These are phyloP conservation scores for Patellifolia procumbens DNA, from an alignment of 179 eudicot species.

Conservation along the genomic window DNA sequence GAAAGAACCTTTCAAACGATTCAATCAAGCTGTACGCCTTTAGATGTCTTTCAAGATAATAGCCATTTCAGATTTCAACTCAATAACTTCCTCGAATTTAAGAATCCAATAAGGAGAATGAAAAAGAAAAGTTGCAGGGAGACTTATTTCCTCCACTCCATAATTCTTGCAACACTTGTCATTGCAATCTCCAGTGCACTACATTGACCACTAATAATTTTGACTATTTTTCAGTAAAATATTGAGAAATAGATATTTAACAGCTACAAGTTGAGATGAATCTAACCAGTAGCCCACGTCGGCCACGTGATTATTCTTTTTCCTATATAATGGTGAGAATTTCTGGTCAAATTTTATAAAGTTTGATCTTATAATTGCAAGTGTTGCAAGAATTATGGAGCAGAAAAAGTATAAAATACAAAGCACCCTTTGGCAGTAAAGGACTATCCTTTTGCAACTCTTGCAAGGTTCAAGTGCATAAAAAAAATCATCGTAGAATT, in stretches of 20 bases:
- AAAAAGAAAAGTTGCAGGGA: not conserved
- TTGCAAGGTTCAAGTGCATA: conserved; percentile 1
- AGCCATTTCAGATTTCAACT: not conserved
- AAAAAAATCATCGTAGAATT: not conserved
- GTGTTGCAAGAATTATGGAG: too few relatives aligned
- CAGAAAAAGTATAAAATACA: not conserved
- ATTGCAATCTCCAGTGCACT: too few relatives aligned
- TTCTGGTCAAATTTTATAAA: too few relatives aligned
- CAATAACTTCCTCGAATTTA: not conserved
- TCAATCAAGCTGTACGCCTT: not conserved
- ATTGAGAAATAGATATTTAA: too few relatives aligned
- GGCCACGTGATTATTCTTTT: too few relatives aligned
- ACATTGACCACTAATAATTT: too few relatives aligned
- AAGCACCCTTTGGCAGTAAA: not conserved
- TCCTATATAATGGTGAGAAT: too few relatives aligned
- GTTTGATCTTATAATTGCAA: too few relatives aligned
- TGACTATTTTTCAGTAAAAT: too few relatives aligned
- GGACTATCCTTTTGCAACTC: not conserved
- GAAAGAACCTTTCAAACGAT: not conserved
- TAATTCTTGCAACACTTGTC: too few relatives aligned
- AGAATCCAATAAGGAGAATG: not conserved
- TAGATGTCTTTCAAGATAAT: not conserved
- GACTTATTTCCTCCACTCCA: not conserved
- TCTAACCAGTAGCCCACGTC: too few relatives aligned
- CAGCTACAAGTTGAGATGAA: too few relatives aligned